phyloP scores from a whole-genome alignment of 148 eudicot genomes.

The Nepenthes gracilis region DNA sequence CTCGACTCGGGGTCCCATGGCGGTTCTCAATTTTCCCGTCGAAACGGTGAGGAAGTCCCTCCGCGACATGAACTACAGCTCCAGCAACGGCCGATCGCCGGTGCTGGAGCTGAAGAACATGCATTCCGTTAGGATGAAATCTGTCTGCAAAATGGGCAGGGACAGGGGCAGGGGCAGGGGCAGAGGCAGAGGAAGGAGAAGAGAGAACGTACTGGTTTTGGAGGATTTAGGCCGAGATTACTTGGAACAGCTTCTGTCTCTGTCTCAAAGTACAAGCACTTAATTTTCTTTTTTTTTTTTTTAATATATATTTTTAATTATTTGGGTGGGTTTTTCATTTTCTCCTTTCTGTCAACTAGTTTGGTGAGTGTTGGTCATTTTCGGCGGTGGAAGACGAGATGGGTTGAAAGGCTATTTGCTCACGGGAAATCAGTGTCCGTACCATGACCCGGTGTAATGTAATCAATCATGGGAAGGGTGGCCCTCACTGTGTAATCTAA shows the following conservation, averaged over 20 bases:
- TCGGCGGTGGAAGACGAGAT: no score
- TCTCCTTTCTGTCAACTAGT: no score
- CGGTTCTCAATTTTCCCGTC: slow-evolving; percentile 52
- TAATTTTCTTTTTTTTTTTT: no score
- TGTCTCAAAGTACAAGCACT: background rate
- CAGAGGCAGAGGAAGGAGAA: slow-evolving; percentile 1
- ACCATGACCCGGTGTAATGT: no score
- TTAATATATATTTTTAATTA: no score
- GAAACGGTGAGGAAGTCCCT: slow-evolving; percentile 53
- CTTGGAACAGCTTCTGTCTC: slow-evolving; percentile 44
- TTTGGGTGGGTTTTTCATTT: no score
- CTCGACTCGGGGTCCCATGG: slow-evolving; percentile 39
- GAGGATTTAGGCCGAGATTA: slow-evolving; percentile 70
- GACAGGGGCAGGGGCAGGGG: background rate
- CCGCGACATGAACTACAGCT: slow-evolving; percentile 26
- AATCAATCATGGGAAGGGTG: no score
- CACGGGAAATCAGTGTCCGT: no score
- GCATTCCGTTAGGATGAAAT: slow-evolving; percentile 39
- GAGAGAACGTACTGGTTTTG: slow-evolving; percentile 44
- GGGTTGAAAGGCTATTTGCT: no score
- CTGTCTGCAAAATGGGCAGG: slow-evolving; percentile 9
- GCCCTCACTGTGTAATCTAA: no score
- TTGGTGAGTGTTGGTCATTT: no score
- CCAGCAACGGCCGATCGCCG: slow-evolving; percentile 42
- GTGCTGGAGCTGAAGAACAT: slow-evolving; percentile 51